Conservation (phyloP, 1,139 yeast genomes). For the Candida neerlandica region DNA sequence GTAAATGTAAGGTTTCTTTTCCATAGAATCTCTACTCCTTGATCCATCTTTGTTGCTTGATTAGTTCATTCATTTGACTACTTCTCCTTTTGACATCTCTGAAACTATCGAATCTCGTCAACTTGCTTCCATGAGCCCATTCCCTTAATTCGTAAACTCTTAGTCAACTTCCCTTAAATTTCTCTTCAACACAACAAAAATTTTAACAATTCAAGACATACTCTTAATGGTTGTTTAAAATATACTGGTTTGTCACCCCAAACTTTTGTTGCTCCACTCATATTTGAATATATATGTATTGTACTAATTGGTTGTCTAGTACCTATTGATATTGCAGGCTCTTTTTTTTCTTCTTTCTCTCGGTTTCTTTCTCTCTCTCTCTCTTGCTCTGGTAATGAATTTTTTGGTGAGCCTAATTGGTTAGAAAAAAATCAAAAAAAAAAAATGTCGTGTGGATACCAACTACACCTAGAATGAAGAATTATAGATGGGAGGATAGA, state of each 20-base stretch:
- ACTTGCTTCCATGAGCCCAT: no score
- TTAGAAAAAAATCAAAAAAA: constrained; percentile 3
- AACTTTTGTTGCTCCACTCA: constrained; percentile 36
- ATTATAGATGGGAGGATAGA: neutral
- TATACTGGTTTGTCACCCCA: constrained; percentile 63
- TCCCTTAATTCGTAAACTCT: no score
- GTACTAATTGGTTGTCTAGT: constrained; percentile 3
- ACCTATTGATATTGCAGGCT: neutral
- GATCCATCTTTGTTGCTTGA: no score
- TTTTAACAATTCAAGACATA: constrained; percentile 32
- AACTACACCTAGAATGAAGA: neutral
- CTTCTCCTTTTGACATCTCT: no score
- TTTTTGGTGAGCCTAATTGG: constrained; percentile 18
- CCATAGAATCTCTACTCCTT: neutral
- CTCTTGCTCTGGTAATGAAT: constrained; percentile 10
- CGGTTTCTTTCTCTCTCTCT: no score
- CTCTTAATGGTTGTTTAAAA: constrained; percentile 64
- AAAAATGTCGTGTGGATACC: constrained; percentile 2
- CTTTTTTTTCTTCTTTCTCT: constrained; percentile 2
- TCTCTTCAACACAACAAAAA: neutral
- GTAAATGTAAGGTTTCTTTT: no score
- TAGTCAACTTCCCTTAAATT: no score
- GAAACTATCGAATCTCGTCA: no score
- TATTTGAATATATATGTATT: constrained; percentile 10
- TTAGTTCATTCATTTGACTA: no score